These are phyloP conservation scores for Cornus controversa DNA, from an alignment of 148 eudicot genomes.

Conservation along the genomic window DNA sequence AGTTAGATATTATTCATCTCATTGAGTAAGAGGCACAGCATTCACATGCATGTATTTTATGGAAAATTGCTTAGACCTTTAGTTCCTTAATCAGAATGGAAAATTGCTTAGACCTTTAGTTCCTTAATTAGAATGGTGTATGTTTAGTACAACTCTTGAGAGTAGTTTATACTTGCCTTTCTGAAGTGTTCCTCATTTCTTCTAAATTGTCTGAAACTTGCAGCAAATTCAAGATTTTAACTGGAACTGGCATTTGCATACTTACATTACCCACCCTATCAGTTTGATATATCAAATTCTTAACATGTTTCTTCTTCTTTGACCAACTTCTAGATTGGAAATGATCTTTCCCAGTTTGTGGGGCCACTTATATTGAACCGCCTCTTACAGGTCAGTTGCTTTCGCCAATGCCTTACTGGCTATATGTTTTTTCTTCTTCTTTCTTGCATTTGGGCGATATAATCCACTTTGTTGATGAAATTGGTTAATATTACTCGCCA, in stretches of 20 bases:
- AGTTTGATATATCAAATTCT: background rate
- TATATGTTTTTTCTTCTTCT: no score
- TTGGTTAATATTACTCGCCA: background rate
- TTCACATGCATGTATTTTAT: conserved; percentile 4
- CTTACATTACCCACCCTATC: background rate
- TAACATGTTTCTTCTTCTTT: conserved; percentile 19
- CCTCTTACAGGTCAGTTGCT: conserved; percentile 56
- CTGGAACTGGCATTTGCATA: background rate
- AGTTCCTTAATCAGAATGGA: background rate
- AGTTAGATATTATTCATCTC: background rate
- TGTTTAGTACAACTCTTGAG: background rate
- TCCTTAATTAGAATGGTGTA: background rate
- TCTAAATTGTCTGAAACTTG: background rate
- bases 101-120: background rate
- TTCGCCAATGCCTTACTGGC: background rate
- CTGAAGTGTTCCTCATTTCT: background rate
- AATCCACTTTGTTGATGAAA: background rate
- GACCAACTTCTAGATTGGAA: conserved; percentile 56
- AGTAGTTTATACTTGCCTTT: background rate
- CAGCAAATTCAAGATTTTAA: background rate
- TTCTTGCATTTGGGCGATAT: background rate
- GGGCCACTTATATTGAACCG: conserved; percentile 66
- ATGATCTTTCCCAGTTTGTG: conserved; percentile 75
- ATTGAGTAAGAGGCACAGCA: background rate
- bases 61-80: background rate